These are phyloP conservation scores for Neonectria neomacrospora DNA, from an alignment of 2,329 filamentous ascomycete species.

Conservation along the genomic window DNA sequence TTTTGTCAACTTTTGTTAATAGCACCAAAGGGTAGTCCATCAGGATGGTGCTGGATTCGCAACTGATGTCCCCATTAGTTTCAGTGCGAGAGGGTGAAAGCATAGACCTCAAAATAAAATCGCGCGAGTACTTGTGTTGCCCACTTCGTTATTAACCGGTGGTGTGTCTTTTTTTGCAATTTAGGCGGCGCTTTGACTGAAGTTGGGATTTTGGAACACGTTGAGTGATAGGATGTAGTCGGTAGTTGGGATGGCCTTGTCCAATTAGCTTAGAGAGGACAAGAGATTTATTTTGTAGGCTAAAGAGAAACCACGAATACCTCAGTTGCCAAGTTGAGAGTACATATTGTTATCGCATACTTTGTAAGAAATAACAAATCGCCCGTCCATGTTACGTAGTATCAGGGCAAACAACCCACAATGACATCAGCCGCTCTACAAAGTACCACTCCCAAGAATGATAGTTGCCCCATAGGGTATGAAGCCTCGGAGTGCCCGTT, in stretches of 20 bases:
- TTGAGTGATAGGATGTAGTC: no score
- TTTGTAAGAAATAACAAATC: background rate
- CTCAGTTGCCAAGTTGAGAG: background rate
- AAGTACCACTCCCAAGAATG: constrained; percentile 21
- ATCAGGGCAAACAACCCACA: constrained; percentile 22
- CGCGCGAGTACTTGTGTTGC: background rate
- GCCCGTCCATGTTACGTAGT: background rate
- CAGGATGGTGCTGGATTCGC: background rate
- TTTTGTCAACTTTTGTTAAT: background rate
- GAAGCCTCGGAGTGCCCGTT: constrained; percentile 2
- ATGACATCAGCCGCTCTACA: constrained; percentile 25
- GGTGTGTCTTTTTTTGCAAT: background rate
- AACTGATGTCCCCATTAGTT: background rate
- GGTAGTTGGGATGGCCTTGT: no score
- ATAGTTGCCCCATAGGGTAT: constrained; percentile 19
- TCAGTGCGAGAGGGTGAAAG: background rate
- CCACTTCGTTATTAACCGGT: background rate
- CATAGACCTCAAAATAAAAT: background rate
- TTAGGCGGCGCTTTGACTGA: background rate
- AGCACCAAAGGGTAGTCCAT: background rate
- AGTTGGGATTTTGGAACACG: background rate
- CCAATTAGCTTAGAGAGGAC: no score
- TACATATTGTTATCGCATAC: background rate
- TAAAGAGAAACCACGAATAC: background rate
- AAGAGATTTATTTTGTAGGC: background rate